A percentile compares a stretch with the other conserved stretches of the same genome.
These are phyloP conservation scores for Kickxella alabastrina DNA, from an alignment of 192 early-diverging fungal species.

Conservation along the genomic window DNA sequence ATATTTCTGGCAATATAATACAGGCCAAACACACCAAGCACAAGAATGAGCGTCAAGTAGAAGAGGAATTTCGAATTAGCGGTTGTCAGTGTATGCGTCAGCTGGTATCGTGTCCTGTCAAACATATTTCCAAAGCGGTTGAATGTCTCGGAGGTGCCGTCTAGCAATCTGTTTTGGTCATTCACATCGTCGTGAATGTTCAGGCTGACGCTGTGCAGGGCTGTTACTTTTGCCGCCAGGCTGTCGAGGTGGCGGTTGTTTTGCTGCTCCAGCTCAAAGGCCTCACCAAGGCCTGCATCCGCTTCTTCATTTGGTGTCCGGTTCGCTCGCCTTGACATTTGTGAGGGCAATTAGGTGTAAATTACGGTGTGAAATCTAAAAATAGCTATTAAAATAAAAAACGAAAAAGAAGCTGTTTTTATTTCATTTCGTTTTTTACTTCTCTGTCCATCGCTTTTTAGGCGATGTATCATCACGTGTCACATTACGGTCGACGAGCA, in stretches of 20 bases:
- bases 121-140: conserved; percentile 48
- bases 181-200: conserved; percentile 43
- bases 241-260: conserved; percentile 40
- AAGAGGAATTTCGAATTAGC: conserved; percentile 38
- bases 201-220: conserved; percentile 40
- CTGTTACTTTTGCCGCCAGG: conserved; percentile 42
- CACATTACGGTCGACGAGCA: too few species aligned
- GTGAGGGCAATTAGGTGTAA: neutral
- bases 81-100: conserved; percentile 41
- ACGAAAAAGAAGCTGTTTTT: neutral
- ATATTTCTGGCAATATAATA: conserved; percentile 38
- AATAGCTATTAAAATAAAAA: neutral
- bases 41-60: conserved; percentile 34
- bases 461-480: too few species aligned
- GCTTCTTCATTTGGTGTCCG: conserved; percentile 25
- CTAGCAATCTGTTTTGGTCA: conserved; percentile 42
- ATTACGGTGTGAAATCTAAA: neutral
- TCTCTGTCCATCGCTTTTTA: too few species aligned
- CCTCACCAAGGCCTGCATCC: conserved; percentile 24
- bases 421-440: too few species aligned
- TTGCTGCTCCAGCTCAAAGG: conserved; percentile 47
- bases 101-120: conserved; percentile 34
- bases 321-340: conserved; percentile 38
- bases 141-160: conserved; percentile 34
- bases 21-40: conserved; percentile 31